These are phyloP conservation scores for Aaosphaeria arxii DNA, from an alignment of 2,329 filamentous ascomycete genomes.

Conservation along the genomic window DNA sequence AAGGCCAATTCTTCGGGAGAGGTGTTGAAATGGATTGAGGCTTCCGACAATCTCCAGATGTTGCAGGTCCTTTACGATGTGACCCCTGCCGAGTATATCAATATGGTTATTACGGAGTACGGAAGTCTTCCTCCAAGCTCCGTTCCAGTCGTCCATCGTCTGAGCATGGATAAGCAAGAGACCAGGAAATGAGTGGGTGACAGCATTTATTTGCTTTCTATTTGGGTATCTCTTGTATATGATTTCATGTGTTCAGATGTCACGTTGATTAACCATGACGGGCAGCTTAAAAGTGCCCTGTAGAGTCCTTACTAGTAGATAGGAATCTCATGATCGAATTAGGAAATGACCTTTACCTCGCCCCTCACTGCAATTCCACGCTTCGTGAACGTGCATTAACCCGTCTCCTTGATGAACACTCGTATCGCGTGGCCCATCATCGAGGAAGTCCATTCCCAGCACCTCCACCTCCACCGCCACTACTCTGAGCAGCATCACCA, in stretches of 20 bases:
- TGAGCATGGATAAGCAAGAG: conserved; percentile 38
- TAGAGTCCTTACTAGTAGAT: no score
- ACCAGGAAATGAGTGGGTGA: neutral
- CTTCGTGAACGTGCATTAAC: no score
- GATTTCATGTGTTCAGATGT: no score
- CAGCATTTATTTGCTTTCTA: no score
- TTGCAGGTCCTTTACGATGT: conserved; percentile 86
- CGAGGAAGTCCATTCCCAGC: conserved; percentile 34
- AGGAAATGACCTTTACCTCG: no score
- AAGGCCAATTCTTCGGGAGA: conserved; percentile 22
- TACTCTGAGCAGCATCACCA: neutral
- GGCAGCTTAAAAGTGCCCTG: no score
- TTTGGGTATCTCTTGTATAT: no score
- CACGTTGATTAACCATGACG: no score
- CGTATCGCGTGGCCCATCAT: conserved; percentile 11
- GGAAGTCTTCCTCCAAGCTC: conserved; percentile 83
- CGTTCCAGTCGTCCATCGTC: conserved; percentile 70
- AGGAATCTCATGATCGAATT: no score
- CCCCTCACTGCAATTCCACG: no score
- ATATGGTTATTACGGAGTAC: conserved; percentile 87
- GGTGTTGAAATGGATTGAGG: conserved; percentile 37
- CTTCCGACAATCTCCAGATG: conserved; percentile 51
- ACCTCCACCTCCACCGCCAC: conserved; percentile 9
- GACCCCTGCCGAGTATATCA: conserved; percentile 81
- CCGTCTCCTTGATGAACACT: no score